Conservation (phyloP, 495 filamentous ascomycete species). For the Penicillium herquei region DNA sequence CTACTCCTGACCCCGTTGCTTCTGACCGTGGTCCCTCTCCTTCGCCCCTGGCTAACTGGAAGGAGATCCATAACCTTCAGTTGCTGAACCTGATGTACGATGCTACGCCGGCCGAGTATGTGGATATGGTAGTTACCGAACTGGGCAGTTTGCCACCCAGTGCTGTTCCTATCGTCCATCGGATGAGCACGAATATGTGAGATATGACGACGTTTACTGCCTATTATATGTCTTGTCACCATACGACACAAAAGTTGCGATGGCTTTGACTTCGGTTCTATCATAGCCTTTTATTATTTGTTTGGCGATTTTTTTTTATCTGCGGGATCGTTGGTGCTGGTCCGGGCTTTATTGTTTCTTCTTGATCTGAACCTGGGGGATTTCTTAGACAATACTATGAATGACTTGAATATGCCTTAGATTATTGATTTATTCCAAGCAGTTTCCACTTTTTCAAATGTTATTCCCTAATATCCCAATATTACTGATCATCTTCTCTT, state of each 20-base stretch:
- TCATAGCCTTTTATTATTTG: background rate
- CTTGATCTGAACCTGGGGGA: background rate
- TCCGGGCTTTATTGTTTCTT: background rate
- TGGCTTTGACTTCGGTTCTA: background rate
- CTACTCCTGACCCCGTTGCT: constrained; percentile 25
- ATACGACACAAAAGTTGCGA: background rate
- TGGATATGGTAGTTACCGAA: constrained; percentile 88
- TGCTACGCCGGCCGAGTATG: constrained; percentile 85
- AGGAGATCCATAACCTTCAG: constrained; percentile 61
- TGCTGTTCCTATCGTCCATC: constrained; percentile 61
- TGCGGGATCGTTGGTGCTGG: too few species aligned
- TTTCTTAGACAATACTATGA: background rate
- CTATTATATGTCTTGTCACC: background rate
- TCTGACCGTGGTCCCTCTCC: constrained; percentile 12
- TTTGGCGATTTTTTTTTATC: background rate
- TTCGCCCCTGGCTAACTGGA: constrained; percentile 56
- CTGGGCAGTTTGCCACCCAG: constrained; percentile 84
- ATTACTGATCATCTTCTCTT: too few species aligned
- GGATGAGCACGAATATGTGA: constrained; percentile 49
- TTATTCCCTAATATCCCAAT: too few species aligned
- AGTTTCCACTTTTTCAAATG: too few species aligned
- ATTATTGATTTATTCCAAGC: background rate
- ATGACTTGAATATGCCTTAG: background rate
- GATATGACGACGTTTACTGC: background rate
- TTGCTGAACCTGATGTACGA: constrained; percentile 88